Base-by-base conservation (phyloP, 371 early-diverging fungal genomes). In the Zychaea mexicana region DNA sequence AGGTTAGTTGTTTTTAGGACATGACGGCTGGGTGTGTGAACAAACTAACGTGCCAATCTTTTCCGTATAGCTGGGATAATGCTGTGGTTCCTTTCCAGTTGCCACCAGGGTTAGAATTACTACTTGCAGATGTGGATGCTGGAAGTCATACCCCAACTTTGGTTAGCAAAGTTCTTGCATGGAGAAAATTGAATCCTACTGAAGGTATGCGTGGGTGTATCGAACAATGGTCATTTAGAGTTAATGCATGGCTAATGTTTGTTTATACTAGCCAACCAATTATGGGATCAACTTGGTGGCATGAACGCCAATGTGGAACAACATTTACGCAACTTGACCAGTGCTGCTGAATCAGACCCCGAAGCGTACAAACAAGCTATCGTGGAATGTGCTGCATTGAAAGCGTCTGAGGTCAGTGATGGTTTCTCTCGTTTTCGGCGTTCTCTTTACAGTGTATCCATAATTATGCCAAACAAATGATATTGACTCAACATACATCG, bases 131-230 rank as follows among this genome's bases (percentile, higher is more conserved):
- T 77, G 90, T 98, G 28, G 91, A 92, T 74, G 89, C 92, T 10
- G 98, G 98, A 33, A 92, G 92, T 62, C 90, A 92, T 83, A 98
- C 98, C 2, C 97, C 96, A 17, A 88, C 90, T 33, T 81, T 98
- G 69, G 98, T 95, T 24, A 83, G 89, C n/a, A 89, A 90, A 64
- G 94, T 97, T 2, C 81, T 96, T 45, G 78, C 68, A 31, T 98
- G 98, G 98, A 84, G 93, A 30, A 89, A 88, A 66, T 61, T 64
- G 15, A 81, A 90, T 33, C 82, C 91, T 0, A 83, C 84, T 30
- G 85, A 76, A 74, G 72, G 79, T 79, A 67, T 53, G 24, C 5
- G n/a, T 12, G 4, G 4, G n/a, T 36, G 2, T 36, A 10, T 36
- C 10, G 15, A 36, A 36, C 22, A 22, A 9, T 46, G 13, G 19